These are phyloP conservation scores for Podila verticillata DNA, from an alignment of 192 early-diverging fungal genomes.

Conservation along the genomic window DNA sequence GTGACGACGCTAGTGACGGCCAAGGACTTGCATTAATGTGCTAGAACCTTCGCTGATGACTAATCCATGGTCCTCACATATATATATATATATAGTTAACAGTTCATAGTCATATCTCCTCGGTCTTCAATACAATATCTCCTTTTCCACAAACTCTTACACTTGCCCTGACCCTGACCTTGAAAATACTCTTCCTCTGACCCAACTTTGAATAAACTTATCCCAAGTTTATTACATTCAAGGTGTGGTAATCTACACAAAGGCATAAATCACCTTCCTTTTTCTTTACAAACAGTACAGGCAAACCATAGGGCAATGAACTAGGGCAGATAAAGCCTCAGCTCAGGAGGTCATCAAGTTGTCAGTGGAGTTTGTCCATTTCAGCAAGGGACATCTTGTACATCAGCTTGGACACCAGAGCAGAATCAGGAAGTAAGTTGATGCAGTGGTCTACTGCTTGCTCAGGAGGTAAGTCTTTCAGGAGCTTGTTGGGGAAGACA, in stretches of 20 bases:
- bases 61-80: no score
- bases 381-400: slow-evolving; percentile 18
- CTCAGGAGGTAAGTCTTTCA: neutral
- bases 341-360: slow-evolving; percentile 20
- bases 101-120: no score
- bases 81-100: no score
- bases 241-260: slow-evolving; percentile 61
- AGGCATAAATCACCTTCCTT: slow-evolving; percentile 58
- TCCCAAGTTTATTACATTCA: no score
- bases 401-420: slow-evolving; percentile 3
- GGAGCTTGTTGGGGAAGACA: neutral
- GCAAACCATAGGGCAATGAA: slow-evolving; percentile 46
- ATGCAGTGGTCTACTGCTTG: neutral
- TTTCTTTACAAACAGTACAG: slow-evolving; percentile 59
- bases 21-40: no score
- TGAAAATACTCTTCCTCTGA: no score
- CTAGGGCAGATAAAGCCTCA: slow-evolving; percentile 45
- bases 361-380: slow-evolving; percentile 25
- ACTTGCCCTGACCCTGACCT: no score
- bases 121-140: no score
- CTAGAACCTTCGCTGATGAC: no score
- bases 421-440: neutral
- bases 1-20: no score
- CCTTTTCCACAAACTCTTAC: no score
- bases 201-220: no score